These are phyloP conservation scores for Ambrosia hybrid DNA, from an alignment of 140 eudicot genomes.

Conservation along the genomic window DNA sequence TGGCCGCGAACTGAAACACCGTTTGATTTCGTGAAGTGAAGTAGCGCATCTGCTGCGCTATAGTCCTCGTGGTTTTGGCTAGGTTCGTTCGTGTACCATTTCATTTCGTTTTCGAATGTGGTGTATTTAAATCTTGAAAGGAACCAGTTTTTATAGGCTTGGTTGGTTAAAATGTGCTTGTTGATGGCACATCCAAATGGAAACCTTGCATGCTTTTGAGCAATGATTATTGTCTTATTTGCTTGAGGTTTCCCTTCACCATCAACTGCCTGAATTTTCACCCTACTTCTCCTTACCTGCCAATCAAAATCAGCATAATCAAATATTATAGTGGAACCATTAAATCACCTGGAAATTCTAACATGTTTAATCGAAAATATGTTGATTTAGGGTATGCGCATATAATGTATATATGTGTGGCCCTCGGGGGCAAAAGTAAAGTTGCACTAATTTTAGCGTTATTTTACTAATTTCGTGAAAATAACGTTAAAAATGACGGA, in stretches of 20 bases:
- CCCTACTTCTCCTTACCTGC: conserved; percentile 52
- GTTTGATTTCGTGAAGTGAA: conserved; percentile 36
- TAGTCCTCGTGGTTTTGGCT: conserved; percentile 51
- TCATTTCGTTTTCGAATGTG: conserved; percentile 72
- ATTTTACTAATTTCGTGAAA: no score
- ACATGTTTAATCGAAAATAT: no score
- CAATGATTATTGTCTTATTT: conserved; percentile 36
- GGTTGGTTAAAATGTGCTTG: conserved; percentile 48
- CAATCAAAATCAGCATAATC: not conserved
- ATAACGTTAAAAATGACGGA: no score
- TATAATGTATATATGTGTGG: no score
- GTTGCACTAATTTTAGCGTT: no score
- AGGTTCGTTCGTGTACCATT: conserved; percentile 61
- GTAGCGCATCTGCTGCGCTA: conserved; percentile 45
- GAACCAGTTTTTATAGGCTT: conserved; percentile 67
- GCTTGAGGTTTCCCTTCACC: conserved; percentile 42
- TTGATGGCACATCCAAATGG: conserved; percentile 65
- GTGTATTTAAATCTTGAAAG: conserved; percentile 60
- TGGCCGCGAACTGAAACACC: conserved; percentile 60
- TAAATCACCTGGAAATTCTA: no score
- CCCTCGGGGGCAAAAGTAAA: no score
- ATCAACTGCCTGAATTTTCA: conserved; percentile 55
- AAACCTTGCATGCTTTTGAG: conserved; percentile 38
- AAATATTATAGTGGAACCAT: not conserved
- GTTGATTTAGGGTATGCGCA: no score